phyloP scores from a whole-genome alignment of 352 stramenopile genomes.

The Globisporangium uncinulatum region DNA sequence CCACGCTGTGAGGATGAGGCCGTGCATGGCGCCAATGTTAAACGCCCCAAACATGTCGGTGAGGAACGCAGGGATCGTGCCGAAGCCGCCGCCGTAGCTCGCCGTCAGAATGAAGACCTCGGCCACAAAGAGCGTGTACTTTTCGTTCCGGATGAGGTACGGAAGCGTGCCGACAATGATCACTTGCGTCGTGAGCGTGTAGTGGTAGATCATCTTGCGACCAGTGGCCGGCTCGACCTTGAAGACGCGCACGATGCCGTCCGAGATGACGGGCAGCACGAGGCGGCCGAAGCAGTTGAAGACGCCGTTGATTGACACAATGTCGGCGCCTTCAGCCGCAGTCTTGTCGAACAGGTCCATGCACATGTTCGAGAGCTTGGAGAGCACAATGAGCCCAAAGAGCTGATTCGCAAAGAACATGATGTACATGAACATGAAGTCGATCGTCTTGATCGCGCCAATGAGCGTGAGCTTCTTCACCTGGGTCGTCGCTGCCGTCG shows the following conservation, averaged over 20 bases:
- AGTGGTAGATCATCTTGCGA: conserved; percentile 58
- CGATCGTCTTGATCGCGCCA: conserved; percentile 40
- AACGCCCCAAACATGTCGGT: conserved; percentile 82
- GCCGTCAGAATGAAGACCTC: conserved; percentile 64
- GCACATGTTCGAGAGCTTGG: conserved; percentile 50
- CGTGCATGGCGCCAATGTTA: conserved; percentile 79
- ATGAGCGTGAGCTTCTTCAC: conserved; percentile 49
- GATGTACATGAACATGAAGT: conserved; percentile 63
- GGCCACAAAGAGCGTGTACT: conserved; percentile 50
- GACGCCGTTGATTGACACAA: conserved; percentile 53
- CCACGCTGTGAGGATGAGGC: conserved; percentile 68
- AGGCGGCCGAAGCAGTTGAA: conserved; percentile 55
- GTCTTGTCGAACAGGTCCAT: conserved; percentile 45
- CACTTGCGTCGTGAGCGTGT: conserved; percentile 47
- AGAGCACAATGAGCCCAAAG: conserved; percentile 61
- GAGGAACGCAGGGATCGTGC: conserved; percentile 65
- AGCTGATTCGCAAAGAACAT: conserved; percentile 65
- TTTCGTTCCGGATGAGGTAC: conserved; percentile 43
- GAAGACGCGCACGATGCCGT: conserved; percentile 29
- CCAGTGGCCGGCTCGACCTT: conserved; percentile 47
- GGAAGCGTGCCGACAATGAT: conserved; percentile 65
- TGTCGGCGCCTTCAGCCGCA: conserved; percentile 26
- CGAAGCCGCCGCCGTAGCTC: conserved; percentile 69
- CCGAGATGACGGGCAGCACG: conserved; percentile 40
- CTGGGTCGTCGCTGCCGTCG: conserved; percentile 27